Evolutionary conservation across 129 eudicot species (phyloP).

Genomic region (Tagetes patula): DNA sequence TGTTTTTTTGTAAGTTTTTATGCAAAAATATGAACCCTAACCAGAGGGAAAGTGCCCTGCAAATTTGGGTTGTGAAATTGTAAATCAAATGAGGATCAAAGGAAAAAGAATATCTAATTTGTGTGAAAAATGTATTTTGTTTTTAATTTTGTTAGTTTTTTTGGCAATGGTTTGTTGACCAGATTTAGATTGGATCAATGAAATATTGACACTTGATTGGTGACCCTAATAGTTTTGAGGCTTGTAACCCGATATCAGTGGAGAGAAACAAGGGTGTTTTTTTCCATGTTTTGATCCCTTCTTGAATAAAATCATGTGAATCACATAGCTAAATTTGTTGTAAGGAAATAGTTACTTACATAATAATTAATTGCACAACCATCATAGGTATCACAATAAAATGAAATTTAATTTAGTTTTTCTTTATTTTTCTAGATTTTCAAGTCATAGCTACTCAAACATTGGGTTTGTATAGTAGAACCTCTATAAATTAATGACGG

Average conservation of each 20-base stretch:
- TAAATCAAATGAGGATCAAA: slow-evolving; percentile 29
- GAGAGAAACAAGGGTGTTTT: not conserved
- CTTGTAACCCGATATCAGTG: not conserved
- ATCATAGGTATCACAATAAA: no score
- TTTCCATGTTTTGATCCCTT: not conserved
- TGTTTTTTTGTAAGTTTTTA: slow-evolving; percentile 13
- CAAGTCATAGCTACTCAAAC: no score
- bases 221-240: slow-evolving; percentile 38
- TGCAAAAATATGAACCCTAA: slow-evolving; percentile 20
- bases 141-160: slow-evolving; percentile 9
- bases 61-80: slow-evolving; percentile 25
- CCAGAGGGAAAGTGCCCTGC: slow-evolving; percentile 30
- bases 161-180: slow-evolving; percentile 26
- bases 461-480: no score
- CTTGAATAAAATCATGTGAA: no score
- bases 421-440: no score
- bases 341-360: no score
- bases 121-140: slow-evolving; percentile 23
- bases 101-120: slow-evolving; percentile 37
- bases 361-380: no score
- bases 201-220: slow-evolving; percentile 35
- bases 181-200: slow-evolving; percentile 33
- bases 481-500: no score
- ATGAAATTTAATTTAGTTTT: no score
- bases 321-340: no score